These are phyloP conservation scores for Camelina hispida DNA, from an alignment of 345 rosid genomes.

Conservation along the genomic window DNA sequence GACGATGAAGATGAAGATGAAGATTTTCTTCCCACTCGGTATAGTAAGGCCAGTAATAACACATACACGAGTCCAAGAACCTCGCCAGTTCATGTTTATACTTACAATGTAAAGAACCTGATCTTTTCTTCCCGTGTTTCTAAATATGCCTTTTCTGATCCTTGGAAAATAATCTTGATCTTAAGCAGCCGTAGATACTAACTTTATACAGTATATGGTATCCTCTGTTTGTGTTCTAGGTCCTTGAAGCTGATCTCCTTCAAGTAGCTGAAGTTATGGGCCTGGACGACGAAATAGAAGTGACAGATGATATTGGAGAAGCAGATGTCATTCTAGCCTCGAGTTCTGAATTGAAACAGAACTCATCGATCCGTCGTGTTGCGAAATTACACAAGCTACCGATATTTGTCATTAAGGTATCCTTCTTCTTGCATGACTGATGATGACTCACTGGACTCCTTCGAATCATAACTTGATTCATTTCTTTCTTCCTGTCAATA, in stretches of 20 bases:
- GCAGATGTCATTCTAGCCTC: conserved; percentile 90
- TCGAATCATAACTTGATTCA: not conserved
- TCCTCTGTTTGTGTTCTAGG: conserved; percentile 47
- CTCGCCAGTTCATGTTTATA: conserved; percentile 66
- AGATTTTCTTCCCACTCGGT: conserved; percentile 43
- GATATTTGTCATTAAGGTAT: conserved; percentile 80
- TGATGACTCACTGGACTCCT: not conserved
- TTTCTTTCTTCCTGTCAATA: conserved; percentile 13
- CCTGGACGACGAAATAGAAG: conserved; percentile 71
- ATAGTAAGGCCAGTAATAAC: conserved; percentile 45
- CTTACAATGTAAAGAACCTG: conserved; percentile 65
- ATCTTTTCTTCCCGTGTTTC: conserved; percentile 18
- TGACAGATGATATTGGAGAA: conserved; percentile 78
- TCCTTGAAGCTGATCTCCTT: conserved; percentile 80
- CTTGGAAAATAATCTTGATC: conserved; percentile 6
- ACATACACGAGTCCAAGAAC: conserved; percentile 50
- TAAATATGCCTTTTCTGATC: conserved; percentile 9
- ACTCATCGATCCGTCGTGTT: conserved; percentile 78
- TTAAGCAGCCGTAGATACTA: conserved; percentile 15
- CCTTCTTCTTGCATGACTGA: conserved; percentile 7
- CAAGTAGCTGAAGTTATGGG: conserved; percentile 96
- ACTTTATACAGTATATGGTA: conserved; percentile 1
- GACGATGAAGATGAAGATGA: conserved; percentile 72
- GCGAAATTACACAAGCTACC: conserved; percentile 87
- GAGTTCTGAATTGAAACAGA: conserved; percentile 74